A percentile compares a stretch with the other conserved stretches of the same genome.
Evolutionary conservation across 2,329 filamentous ascomycete genomes (phyloP).

Genomic region (Phoma sp.): DNA sequence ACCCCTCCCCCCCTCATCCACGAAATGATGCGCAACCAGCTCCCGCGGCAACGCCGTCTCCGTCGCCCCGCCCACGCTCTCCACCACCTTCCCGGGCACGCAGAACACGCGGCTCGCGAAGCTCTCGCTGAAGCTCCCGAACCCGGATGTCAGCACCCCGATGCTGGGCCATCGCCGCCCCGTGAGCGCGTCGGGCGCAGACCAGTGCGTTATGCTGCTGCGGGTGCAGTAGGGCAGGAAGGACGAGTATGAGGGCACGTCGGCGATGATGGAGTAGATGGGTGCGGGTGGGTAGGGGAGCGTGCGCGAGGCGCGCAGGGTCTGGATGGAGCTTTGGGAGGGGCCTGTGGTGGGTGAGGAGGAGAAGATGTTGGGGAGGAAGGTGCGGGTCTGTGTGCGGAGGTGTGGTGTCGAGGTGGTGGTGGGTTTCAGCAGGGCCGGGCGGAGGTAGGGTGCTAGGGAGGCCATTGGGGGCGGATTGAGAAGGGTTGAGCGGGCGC

Average conservation of each 20-base stretch:
- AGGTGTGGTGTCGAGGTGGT: background rate
- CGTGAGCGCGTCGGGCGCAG: constrained; percentile 56
- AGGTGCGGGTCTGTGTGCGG: constrained; percentile 36
- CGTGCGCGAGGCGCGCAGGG: constrained; percentile 73
- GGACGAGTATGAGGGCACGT: constrained; percentile 76
- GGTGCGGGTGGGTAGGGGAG: constrained; percentile 74
- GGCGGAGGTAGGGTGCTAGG: constrained; percentile 44
- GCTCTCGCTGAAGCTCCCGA: constrained; percentile 79
- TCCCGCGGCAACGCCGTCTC: constrained; percentile 52
- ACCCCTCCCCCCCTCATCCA: constrained; percentile 12
- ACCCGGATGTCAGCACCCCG: constrained; percentile 83
- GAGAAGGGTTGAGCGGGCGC: constrained; percentile 10
- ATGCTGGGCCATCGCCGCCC: constrained; percentile 69
- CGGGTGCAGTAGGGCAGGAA: constrained; percentile 93
- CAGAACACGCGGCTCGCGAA: constrained; percentile 84
- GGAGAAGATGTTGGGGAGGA: constrained; percentile 55
- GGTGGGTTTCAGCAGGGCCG: constrained; percentile 39
- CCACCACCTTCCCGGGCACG: constrained; percentile 72
- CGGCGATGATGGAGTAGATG: constrained; percentile 86
- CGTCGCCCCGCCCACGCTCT: constrained; percentile 72
- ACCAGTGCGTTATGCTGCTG: constrained; percentile 79
- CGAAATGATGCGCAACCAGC: constrained; percentile 52
- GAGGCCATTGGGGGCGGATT: constrained; percentile 31
- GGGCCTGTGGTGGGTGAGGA: constrained; percentile 19
- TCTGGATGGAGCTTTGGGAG: constrained; percentile 57